Evolutionary conservation across 352 stramenopile species (phyloP).

Genomic region (Phytophthora cajani): DNA sequence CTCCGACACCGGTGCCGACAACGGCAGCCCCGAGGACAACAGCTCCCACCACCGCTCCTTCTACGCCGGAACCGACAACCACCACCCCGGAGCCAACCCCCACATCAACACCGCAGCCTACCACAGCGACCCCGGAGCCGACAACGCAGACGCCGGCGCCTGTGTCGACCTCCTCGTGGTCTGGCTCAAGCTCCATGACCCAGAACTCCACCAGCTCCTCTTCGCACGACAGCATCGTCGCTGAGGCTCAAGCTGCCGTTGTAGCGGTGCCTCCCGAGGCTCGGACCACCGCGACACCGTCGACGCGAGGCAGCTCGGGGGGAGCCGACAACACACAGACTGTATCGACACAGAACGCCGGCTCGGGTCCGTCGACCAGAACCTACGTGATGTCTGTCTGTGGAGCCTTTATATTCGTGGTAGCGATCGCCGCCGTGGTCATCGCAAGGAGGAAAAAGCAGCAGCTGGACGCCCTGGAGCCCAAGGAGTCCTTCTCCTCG

Average conservation of each 20-base stretch:
- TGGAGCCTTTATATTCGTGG: conserved; percentile 25
- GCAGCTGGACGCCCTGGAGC: conserved; percentile 42
- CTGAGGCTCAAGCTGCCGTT: conserved; percentile 9
- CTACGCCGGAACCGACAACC: conserved; percentile 4
- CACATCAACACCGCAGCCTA: conserved; percentile 17
- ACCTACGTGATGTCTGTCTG: conserved; percentile 13
- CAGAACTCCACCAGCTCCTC: conserved; percentile 26
- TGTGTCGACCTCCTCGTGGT: conserved; percentile 9
- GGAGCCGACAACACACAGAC: conserved; percentile 1
- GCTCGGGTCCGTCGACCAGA: conserved; percentile 3
- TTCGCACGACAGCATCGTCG: conserved; percentile 5
- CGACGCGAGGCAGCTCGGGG: conserved; percentile 7
- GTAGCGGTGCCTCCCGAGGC: conserved; percentile 14
- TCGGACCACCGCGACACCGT: conserved; percentile 2
- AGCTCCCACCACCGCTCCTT: not conserved
- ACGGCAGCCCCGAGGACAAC: not conserved
- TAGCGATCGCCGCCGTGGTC: conserved; percentile 38
- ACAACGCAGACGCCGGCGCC: conserved; percentile 4
- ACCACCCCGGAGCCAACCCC: conserved; percentile 2
- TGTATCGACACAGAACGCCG: conserved; percentile 11
- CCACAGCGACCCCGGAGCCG: conserved; percentile 10
- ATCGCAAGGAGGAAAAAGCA: conserved; percentile 60
- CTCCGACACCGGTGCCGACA: conserved; percentile 7
- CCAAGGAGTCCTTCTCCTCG: conserved; percentile 34
- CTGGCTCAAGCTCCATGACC: not conserved